A percentile compares a stretch with the other conserved stretches of the same genome.
phyloP scores from a whole-genome alignment of 2,329 filamentous ascomycete genomes.

The Neonectria ditissima region DNA sequence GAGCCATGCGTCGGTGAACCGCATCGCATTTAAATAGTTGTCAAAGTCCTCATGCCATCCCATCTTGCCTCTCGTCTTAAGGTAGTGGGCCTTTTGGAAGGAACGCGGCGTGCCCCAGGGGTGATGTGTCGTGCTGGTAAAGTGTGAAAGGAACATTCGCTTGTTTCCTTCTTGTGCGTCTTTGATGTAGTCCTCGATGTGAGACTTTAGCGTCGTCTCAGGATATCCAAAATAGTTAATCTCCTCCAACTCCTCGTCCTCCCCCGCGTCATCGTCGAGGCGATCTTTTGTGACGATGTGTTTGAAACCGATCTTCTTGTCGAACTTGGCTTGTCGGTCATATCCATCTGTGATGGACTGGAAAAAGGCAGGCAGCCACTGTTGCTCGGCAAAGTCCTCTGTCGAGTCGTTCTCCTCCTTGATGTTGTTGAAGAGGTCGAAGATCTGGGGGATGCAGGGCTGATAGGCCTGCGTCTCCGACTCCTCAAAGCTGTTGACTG shows the following conservation, averaged over 20 bases:
- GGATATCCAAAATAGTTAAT: slow-evolving; percentile 52
- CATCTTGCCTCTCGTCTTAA: slow-evolving; percentile 40
- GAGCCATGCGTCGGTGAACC: slow-evolving; percentile 50
- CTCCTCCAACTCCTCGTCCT: slow-evolving; percentile 37
- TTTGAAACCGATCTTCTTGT: slow-evolving; percentile 48
- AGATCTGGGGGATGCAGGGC: slow-evolving; percentile 57
- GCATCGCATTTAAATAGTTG: slow-evolving; percentile 49
- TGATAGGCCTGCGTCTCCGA: slow-evolving; percentile 57
- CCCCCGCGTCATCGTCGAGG: slow-evolving; percentile 35
- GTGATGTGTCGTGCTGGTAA: slow-evolving; percentile 53
- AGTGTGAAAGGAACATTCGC: slow-evolving; percentile 51
- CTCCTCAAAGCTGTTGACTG: slow-evolving; percentile 58
- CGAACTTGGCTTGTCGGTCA: slow-evolving; percentile 50
- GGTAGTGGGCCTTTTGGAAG: slow-evolving; percentile 36
- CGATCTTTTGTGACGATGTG: slow-evolving; percentile 45
- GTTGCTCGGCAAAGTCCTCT: slow-evolving; percentile 42
- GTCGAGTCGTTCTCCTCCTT: slow-evolving; percentile 30
- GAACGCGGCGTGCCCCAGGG: slow-evolving; percentile 40
- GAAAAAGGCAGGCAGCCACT: slow-evolving; percentile 51
- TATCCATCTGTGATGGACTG: slow-evolving; percentile 51
- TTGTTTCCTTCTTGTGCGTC: slow-evolving; percentile 46
- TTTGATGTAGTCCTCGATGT: slow-evolving; percentile 47
- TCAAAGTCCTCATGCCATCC: slow-evolving; percentile 48
- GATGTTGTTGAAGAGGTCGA: slow-evolving; percentile 52
- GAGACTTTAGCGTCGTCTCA: slow-evolving; percentile 46